A percentile compares a stretch with the other conserved stretches of the same genome.
Conservation (phyloP, 2,329 filamentous ascomycete genomes). For the Trichoderma semiorbis region DNA sequence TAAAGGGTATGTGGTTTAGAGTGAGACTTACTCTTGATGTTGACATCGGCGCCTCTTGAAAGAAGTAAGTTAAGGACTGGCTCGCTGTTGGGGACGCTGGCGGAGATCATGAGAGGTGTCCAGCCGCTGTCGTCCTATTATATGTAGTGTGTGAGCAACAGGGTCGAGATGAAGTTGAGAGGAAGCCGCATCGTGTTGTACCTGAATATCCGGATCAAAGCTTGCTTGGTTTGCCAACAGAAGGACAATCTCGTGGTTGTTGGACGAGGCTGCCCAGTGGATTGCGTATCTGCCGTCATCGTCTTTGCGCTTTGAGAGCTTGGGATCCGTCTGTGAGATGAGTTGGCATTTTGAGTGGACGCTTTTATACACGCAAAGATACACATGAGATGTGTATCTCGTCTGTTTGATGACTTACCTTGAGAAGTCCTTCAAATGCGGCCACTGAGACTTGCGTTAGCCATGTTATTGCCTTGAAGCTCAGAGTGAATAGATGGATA, state of each 20-base stretch:
- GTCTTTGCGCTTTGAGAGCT: constrained; percentile 68
- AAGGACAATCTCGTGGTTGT: constrained; percentile 70
- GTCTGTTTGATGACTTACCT: constrained; percentile 19
- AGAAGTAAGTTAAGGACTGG: constrained; percentile 65
- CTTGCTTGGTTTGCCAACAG: constrained; percentile 65
- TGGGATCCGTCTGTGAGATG: constrained; percentile 65
- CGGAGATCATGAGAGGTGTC: constrained; percentile 82
- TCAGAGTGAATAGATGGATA: neutral
- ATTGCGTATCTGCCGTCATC: constrained; percentile 86
- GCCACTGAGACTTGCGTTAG: constrained; percentile 46
- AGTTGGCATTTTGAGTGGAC: neutral
- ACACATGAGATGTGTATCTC: neutral
- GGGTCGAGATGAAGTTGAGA: too few species aligned
- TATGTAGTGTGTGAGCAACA: constrained; percentile 27
- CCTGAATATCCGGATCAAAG: constrained; percentile 82
- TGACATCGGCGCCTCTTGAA: constrained; percentile 66
- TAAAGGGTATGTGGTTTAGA: neutral
- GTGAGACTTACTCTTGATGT: constrained; percentile 60
- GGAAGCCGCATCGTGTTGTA: constrained; percentile 30
- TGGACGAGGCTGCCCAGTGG: constrained; percentile 91
- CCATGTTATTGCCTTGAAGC: neutral
- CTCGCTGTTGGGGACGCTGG: constrained; percentile 69
- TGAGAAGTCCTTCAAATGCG: constrained; percentile 61
- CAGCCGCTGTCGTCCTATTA: constrained; percentile 70
- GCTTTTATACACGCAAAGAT: neutral